phyloP scores from a whole-genome alignment of 148 eudicot genomes.

The Nepenthes mirabilis region DNA sequence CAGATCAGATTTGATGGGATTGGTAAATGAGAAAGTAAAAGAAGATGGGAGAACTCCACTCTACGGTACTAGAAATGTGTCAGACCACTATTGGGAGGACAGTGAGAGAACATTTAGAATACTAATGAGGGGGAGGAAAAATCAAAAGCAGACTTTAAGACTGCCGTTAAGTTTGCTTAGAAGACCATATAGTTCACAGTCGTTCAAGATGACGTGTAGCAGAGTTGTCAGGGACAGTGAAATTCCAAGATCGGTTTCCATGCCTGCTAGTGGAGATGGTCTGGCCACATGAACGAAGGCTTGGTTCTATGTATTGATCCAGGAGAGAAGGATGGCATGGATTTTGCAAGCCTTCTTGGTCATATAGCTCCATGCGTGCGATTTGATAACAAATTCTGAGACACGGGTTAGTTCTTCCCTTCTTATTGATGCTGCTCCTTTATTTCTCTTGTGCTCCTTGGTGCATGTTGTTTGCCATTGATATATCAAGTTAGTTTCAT shows the following conservation, averaged over 20 bases:
- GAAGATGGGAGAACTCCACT: neutral
- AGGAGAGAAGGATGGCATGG: neutral
- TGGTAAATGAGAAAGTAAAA: conserved; percentile 26
- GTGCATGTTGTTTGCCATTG: neutral
- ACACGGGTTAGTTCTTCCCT: neutral
- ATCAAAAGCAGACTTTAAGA: conserved; percentile 75
- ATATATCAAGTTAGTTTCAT: too few relatives aligned
- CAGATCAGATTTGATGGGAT: conserved; percentile 20
- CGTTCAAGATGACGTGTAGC: conserved; percentile 71
- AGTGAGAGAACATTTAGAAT: conserved; percentile 62
- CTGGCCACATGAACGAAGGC: conserved; percentile 1
- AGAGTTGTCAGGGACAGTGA: conserved; percentile 78
- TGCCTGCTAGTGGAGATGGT: conserved; percentile 16
- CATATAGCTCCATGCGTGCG: neutral
- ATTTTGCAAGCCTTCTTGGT: neutral
- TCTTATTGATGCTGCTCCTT: neutral
- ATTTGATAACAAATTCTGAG: neutral
- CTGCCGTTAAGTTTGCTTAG: conserved; percentile 83
- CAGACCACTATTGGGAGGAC: conserved; percentile 21
- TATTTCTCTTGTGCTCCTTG: neutral
- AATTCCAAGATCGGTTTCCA: conserved; percentile 37
- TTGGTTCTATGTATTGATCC: neutral
- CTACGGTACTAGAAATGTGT: conserved; percentile 7
- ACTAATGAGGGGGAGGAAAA: conserved; percentile 74
- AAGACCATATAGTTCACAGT: conserved; percentile 75